Evolutionary conservation across 2,329 filamentous ascomycete genomes (phyloP), one percentile per base, ranked within the genome.

Genomic region (Penicillium verrucosum): DNA sequence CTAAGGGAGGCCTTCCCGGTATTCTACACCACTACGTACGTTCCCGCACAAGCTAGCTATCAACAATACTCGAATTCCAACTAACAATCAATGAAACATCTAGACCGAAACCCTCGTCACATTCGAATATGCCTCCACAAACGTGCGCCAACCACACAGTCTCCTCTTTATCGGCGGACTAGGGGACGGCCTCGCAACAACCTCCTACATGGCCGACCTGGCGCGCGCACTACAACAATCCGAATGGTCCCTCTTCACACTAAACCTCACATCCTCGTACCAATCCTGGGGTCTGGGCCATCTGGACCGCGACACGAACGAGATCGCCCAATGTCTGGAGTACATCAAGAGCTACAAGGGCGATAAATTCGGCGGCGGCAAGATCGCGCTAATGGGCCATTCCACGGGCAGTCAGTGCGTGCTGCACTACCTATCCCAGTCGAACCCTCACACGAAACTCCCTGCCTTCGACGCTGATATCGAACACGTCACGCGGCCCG

Each of bases 391-490:
- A 4, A 85, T 89, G 82, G 87, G 87, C 3, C 85, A 88, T 65
- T 86, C 83, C 1, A 89, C 87, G 0, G 87, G 87, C 0, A 88
- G 83, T 60, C 87, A 89, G 70, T 87, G 88, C 67, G 79, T 85
- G 7, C 79, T 89, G 76, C 82, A 87, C 62, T 89, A 89, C 61
- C 68, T 87, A 0, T 75, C 72, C 51, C 73, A 73, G 2, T 70
- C 75, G 3, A 80, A 79, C 57, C 78, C 75, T 2, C 64, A 72
- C 65, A 68, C 66, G 23, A 36, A 57, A 63, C 18, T 61, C 60
- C 30, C 73, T 45, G 47, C 65, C 2, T 73, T 73, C 34, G 71
- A 74, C 52, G 45, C 63, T 0, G 56, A 55, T 4, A 60, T 73
- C 6, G 57, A 69, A 41, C 67, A 77, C 45, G 57, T 74, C 2